Base-by-base conservation (phyloP, 805 yeast species). In the Lipomyces sp. region DNA sequence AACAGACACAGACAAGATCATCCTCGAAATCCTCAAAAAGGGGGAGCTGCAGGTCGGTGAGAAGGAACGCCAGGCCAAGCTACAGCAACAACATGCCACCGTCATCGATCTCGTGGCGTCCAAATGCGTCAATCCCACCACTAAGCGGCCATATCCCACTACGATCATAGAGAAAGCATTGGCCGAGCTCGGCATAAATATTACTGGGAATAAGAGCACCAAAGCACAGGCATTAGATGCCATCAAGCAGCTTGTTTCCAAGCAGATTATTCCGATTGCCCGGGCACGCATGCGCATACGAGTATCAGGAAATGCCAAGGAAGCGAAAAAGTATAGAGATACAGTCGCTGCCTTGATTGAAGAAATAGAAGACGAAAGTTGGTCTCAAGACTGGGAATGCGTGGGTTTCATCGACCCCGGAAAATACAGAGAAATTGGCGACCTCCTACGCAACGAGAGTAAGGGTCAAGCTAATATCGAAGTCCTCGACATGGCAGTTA, bases 41-140 rank as follows among this genome's bases (percentile, higher is more conserved):
- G 99, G 99, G 51, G 99, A 95, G 77, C 88, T 95, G 71, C 98
- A 95, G 77, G 84, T 95, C 62, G 92, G 95, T 73, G 97, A 92
- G 77, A 92, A 91, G 80, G 99, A 95, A 78, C 83, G 99, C 74
- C 89, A 86, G 70, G 88, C 89, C 58, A 88, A 89, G 76, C 78
- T 86, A 66, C 84, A 82, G 63, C 93, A 90, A 77, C 84, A 88
- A 59, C 90, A 87, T 70, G 91, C 91, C 70, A 97, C 92, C 74
- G 88, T 92, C 68, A 79, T 95, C 42, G 91, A 88, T 59, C 86
- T 92, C 55, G 87, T 95, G 37, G 89, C 96, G 18, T 88, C 96
- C 3, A 92, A 92, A 77, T 93, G 98, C 75, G 88, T 95, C 58
- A 95, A 95, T 72, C 98, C 99, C 3, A 85, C 84, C 63, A 87